Evolutionary conservation across 2,329 filamentous ascomycete species (phyloP), one percentile per base, ranked within the genome.

Genomic region (Pyrenochaeta sp.): DNA sequence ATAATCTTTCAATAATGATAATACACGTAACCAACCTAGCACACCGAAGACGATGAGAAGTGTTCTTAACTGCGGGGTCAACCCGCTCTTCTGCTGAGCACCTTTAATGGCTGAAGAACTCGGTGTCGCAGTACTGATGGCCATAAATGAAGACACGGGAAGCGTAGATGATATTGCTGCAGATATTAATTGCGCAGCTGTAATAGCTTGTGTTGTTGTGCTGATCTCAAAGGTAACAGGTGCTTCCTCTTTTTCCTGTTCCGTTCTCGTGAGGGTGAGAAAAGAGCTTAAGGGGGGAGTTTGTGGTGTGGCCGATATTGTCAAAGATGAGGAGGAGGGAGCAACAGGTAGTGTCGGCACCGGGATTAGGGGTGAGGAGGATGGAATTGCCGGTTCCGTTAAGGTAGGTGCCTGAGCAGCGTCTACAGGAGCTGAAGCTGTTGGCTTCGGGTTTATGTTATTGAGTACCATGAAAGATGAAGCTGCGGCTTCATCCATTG

Each of bases 41-140:
- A 57, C 56, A 2, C 53, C 53, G 12, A 59, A 50, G 11, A 54
- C 40, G 15, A 59, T 56, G 27, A 59, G 57, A 10, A 59, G 27
- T 12, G 56, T 42, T 30, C 49, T 50, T 40, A 49, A 44, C 2
- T 50, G 35, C 4, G 56, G 53, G 1, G 43, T 45, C 44, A 57
- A 46, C n/a, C 53, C 41, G 20, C 35, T 23, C 15, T 33, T 20
- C n/a, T 39, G 35, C 21, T 45, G 46, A 17, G 30, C 32, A n/a
- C 18, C 42, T 1, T 36, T 21, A 15, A 31, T 23, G 31, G 39
- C 42, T 5, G 46, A 20, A 11, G 41, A 11, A 31, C 31, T 43
- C 2, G 51, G 50, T 33, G 45, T 32, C 14, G 35, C n/a, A 12
- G 36, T 33, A 31, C 36, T 33, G n/a, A 30, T 14, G 6, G 45